Evolutionary conservation across 495 filamentous ascomycete genomes (phyloP), one percentile per base, ranked within the genome.

Genomic region (Annulohypoxylon moriforme): DNA sequence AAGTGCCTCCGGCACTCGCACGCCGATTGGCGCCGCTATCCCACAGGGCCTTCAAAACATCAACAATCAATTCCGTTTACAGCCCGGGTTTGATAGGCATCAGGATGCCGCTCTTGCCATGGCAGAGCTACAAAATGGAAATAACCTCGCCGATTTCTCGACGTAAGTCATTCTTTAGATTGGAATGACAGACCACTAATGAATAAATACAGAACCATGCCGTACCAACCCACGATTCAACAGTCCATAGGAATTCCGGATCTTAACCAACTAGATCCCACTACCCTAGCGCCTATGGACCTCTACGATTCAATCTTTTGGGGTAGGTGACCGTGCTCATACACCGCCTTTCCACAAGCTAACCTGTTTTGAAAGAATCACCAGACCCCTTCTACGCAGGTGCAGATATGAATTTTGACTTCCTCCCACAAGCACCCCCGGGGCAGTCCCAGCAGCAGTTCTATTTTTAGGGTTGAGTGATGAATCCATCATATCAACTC

Each of bases 251-350:
- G 64, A 11, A 55, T 84, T 34, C 60, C 80, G 0, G 82, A 82
- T n/a, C 50, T 85, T 29, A 55, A 72, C 24, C 74, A 76, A 13
- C 80, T 84, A 20, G 84, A 85, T 58, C 82, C 82, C 9, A 71
- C 79, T 5, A 73, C 77, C 20, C 84, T 87, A 79, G 85, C 85
- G 7, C 85, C 86, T 4, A 84, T 88, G 84, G 86, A 88, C 24
- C 77, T 88, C 16, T 88, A 87, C 68, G 85, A 88, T 68, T 86
- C 84, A 3, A 88, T 88, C 44, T 88, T 87, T 59, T 87, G 85
- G 84, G 86, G 86, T 88, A 71, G 75, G 85, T 77, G 22, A 22
- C 57, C 24, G 8, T 24, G 53, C 29, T 4, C 11, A 42, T 53
- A 14, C 34, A 36, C 31, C 4, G 24, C 22, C n/a, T 27, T 46